Conservation (phyloP, 2,329 filamentous ascomycete genomes). For the Monilinia fructigena region DNA sequence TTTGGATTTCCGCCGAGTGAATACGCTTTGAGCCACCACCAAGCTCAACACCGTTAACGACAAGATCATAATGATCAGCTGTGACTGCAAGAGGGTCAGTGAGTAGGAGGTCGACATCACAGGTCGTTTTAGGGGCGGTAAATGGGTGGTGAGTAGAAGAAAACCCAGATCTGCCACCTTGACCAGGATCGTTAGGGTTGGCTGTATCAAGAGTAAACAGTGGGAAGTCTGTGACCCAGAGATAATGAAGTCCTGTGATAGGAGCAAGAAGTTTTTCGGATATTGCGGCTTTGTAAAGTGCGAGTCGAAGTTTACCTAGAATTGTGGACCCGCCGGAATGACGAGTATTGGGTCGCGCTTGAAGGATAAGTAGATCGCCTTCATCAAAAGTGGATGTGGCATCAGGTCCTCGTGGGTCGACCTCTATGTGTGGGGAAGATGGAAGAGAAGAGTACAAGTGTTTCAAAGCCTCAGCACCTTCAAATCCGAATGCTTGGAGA, state of each 20-base stretch:
- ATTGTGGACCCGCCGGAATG: slow-evolving; percentile 70
- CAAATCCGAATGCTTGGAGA: slow-evolving; percentile 74
- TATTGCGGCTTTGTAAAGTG: slow-evolving; percentile 37
- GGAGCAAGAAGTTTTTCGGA: slow-evolving; percentile 31
- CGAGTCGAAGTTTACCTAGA: slow-evolving; percentile 39
- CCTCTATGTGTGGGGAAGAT: neutral
- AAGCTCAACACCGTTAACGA: slow-evolving; percentile 91
- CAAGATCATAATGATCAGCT: slow-evolving; percentile 93
- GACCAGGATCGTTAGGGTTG: slow-evolving; percentile 55
- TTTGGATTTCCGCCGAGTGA: slow-evolving; percentile 78
- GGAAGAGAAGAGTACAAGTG: slow-evolving; percentile 30
- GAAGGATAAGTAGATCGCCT: slow-evolving; percentile 78
- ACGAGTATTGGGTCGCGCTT: slow-evolving; percentile 66
- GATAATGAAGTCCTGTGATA: slow-evolving; percentile 57
- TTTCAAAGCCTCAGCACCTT: slow-evolving; percentile 57
- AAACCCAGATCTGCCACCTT: slow-evolving; percentile 78
- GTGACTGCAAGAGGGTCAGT: slow-evolving; percentile 68
- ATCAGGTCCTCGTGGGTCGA: slow-evolving; percentile 37
- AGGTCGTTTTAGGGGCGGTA: slow-evolving; percentile 73
- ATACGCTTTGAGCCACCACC: slow-evolving; percentile 93
- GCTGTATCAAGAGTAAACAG: slow-evolving; percentile 70
- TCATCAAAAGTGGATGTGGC: slow-evolving; percentile 46
- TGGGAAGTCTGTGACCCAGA: slow-evolving; percentile 88
- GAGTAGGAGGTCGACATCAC: slow-evolving; percentile 72
- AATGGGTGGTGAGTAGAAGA: slow-evolving; percentile 93